Evolutionary conservation across 371 early-diverging fungal genomes (phyloP), one percentile per base, ranked within the genome.

Genomic region (Smittium culicis): DNA sequence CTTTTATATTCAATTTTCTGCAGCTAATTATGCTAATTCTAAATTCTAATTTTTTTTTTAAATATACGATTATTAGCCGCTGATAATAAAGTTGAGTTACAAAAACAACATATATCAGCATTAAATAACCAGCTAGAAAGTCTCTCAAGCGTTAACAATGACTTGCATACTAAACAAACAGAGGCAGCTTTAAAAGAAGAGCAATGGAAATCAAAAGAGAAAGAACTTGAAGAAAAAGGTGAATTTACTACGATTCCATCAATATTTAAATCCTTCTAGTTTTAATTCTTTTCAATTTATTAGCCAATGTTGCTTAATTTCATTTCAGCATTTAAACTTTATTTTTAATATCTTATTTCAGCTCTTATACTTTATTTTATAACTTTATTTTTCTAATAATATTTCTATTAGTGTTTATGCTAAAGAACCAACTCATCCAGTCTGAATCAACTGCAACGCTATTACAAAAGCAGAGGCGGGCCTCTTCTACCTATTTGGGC

Each of bases 101-200:
- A 34, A 27, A 63, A 33, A 35, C n/a, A 63, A n/a, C 63, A 63
- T 27, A 27, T 63, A 24, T 27, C 63, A n/a, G 33, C 31, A 5
- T 14, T 63, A 24, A 32, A 14, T 8, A 33, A 33, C 5, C n/a
- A 63, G 35, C 3, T 63, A 33, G 63, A 63, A 11, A 25, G 24
- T n/a, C 24, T 32, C 2, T 30, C n/a, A 3, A 5, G 3, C 34
- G 34, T 33, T 14, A 63, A 63, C 33, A 2, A 31, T 14, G 63
- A 63, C 14, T 33, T 63, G 14, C 20, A 25, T n/a, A 35, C 5
- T 5, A 63, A 63, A 45, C 45, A 45, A 45, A 45, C 45, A 45
- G 45, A 11, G 11, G 5, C 45, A 5, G 45, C 45, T 11, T 11
- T 20, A 45, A 5, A 45, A 20, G 20, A 45, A 11, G 45, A 45